These are phyloP conservation scores for Hymenoscyphus fructigenus DNA, from an alignment of 2,329 filamentous ascomycete genomes.

Conservation along the genomic window DNA sequence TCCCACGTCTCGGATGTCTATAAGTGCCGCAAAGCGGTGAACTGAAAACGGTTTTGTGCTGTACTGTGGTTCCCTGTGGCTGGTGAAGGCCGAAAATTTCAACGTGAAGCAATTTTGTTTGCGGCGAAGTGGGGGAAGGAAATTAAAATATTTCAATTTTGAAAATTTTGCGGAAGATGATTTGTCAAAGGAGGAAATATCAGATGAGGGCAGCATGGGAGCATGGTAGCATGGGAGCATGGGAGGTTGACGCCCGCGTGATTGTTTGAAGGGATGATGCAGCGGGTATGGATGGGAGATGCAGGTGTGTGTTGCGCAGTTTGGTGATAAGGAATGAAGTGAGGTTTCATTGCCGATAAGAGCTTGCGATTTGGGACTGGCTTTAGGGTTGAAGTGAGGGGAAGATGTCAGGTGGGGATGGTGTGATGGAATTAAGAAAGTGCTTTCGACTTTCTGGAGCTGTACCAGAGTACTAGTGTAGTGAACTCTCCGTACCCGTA, in stretches of 20 bases:
- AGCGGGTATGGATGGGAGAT: neutral
- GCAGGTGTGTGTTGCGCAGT: constrained; percentile 1
- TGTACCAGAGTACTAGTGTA: neutral
- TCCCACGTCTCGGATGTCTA: neutral
- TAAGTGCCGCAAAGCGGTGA: constrained; percentile 1
- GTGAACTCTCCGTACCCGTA: neutral
- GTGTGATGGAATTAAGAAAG: neutral
- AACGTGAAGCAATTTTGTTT: constrained; percentile 6
- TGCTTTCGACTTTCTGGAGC: neutral
- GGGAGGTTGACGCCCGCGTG: neutral
- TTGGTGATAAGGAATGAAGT: neutral
- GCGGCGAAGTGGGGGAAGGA: constrained; percentile 3
- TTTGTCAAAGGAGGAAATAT: neutral
- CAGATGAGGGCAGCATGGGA: too few relatives aligned
- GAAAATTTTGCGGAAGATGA: neutral
- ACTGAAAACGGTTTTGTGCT: neutral
- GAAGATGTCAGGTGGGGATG: neutral
- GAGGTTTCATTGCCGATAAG: neutral
- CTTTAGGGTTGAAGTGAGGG: neutral
- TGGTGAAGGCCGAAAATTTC: neutral
- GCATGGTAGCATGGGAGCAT: too few relatives aligned
- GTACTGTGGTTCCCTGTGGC: neutral
- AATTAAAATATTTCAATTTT: too few relatives aligned
- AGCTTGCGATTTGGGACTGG: neutral
- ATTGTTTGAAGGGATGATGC: neutral